These are phyloP conservation scores for Hibiscus trionum DNA, from an alignment of 345 rosid genomes.

Conservation along the genomic window DNA sequence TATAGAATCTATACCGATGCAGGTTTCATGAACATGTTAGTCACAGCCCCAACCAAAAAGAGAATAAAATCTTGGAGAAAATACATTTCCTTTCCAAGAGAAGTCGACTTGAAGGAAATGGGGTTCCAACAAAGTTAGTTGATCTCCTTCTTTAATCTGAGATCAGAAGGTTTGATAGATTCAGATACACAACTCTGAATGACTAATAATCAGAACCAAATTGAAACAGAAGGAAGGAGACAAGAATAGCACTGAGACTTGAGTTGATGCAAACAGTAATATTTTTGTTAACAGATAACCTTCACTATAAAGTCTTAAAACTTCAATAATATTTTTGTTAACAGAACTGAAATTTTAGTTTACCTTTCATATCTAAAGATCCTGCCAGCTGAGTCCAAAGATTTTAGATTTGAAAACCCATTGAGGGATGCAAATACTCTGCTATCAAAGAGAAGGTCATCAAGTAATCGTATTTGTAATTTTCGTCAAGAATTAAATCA, in stretches of 20 bases:
- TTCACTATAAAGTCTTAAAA: too few species aligned
- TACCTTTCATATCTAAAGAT: too few species aligned
- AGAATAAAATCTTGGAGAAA: not conserved
- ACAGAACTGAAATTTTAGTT: too few species aligned
- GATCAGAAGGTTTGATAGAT: constrained; percentile 11
- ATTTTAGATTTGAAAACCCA: too few species aligned
- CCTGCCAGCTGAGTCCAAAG: too few species aligned
- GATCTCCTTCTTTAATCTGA: constrained; percentile 71
- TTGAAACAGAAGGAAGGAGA: too few species aligned
- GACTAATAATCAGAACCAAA: not conserved
- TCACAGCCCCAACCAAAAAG: not conserved
- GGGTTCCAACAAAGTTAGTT: constrained; percentile 45
- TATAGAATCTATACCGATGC: not conserved
- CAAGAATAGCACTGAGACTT: not conserved
- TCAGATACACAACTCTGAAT: not conserved
- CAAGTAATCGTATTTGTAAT: too few species aligned
- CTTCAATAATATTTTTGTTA: too few species aligned
- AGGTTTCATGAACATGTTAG: not conserved
- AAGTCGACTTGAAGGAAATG: constrained; percentile 29
- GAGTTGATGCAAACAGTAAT: not conserved
- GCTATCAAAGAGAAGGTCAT: too few species aligned
- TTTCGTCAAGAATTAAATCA: too few species aligned
- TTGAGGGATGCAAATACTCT: too few species aligned
- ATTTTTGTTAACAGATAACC: too few species aligned
- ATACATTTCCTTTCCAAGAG: constrained; percentile 63